Evolutionary conservation across 2,329 filamentous ascomycete species (phyloP), one percentile per base, ranked within the genome.

Genomic region (Aspergillus intermedius): DNA sequence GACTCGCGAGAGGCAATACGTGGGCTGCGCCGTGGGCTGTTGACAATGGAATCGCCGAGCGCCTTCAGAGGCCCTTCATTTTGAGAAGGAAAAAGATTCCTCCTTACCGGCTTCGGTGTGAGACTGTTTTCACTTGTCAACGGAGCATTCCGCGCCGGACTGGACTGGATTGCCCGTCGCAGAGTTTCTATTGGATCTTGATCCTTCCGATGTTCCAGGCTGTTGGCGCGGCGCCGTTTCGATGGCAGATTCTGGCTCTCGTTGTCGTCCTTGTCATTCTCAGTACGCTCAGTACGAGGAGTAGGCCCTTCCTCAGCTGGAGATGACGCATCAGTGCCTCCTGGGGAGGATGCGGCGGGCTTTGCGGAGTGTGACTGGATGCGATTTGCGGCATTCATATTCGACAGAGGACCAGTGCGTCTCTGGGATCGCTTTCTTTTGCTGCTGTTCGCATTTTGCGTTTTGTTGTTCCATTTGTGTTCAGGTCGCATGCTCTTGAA

Each of bases 401-500:
- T 60, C 19, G 64, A 60, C 34, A 68, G 55, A 10, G 64, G 65
- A n/a, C 64, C 64, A 9, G 59, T 61, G 42, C 60, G 63, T 48
- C 66, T 66, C 5, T 63, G 57, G 9, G 63, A 59, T 15, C 71
- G 65, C 56, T 73, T 74, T 22, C 37, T 40, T 48, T 63, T 64
- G 52, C 69, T 72, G 39, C 65, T 60, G 47, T 64, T 67, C n/a
- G 60, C 59, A 5, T 76, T 78, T 47, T 63, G 67, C 15, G 60
- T 58, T 4, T 76, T 78, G 54, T 81, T 87, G 55, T 86, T 85
- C 91, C 91, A 98, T 55, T 85, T 83, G 52, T 91, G 83, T 47
- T 82, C 76, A 2, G 93, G 93, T 7, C 93, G 84, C 74, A 95
- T 93, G 21, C 74, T 78, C 62, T 87, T 89, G 68, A 86, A 89